Base-by-base conservation (phyloP, 2,329 filamentous ascomycete species). In the Cryphonectria radicalis region DNA sequence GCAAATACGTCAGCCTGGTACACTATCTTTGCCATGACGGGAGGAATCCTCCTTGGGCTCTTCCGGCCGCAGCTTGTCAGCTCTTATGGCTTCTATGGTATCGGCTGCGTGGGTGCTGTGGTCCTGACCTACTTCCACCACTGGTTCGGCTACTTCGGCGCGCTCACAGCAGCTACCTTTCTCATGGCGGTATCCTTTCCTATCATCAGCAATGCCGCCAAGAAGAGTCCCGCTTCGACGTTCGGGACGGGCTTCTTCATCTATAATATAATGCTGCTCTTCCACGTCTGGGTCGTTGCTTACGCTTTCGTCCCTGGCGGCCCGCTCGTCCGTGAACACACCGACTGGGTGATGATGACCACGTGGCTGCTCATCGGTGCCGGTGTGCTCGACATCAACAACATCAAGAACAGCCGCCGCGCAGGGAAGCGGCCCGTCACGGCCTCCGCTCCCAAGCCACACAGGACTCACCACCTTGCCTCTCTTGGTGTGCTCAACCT, bases 291-390 rank as follows among this genome's bases (percentile, higher is more conserved):
- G 96, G 93, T 98, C 50, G 96, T 99, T 14, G 96, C 96, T 2
- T 99, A 99, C 77, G 96, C 96, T 17, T 99, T 99, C 76, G 96
- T 99, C 3, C 96, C 96, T 1, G 96, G 96, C 67, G 96, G 96
- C 1, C 94, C 94, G 3, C 87, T 97, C 0, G 93, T 99, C 60
- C 91, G 96, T 62, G 96, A 99, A 80, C 95, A 91, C 78, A 99
- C 95, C 1, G 95, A 98, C 79, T 98, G 95, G 93, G 88, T 99
- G 77, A 97, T 98, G 94, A 88, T 89, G 7, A 89, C 88, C 10
- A 97, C 89, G 78, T 97, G 98, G 93, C 80, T 94, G 2, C 85
- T 91, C 71, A 91, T 99, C 73, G 96, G 94, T 42, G 90, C 90
- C 63, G 96, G 96, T 74, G 89, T 98, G 10, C 95, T 94, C 80